Evolutionary conservation across 192 early-diverging fungal species (phyloP).

Genomic region (Spizellomyces sp.): DNA sequence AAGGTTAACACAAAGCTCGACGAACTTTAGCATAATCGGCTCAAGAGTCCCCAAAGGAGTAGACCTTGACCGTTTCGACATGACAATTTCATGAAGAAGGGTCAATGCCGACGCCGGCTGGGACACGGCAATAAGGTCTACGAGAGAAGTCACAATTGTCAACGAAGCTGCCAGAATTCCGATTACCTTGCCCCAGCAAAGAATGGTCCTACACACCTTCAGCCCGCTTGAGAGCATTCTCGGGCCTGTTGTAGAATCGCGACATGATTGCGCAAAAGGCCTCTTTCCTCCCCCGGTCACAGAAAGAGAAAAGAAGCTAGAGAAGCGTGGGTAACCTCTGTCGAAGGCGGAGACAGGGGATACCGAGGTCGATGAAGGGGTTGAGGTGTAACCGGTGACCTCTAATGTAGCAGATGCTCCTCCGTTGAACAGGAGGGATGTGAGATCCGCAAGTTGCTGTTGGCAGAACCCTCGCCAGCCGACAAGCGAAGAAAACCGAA

Average conservation of each 20-base stretch:
- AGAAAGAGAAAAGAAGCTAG: conserved; percentile 13
- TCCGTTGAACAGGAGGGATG: neutral
- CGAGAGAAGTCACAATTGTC: neutral
- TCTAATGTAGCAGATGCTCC: neutral
- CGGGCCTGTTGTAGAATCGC: conserved; percentile 66
- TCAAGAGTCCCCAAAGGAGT: conserved; percentile 80
- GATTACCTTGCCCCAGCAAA: neutral
- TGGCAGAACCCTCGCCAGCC: neutral
- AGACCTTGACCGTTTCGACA: conserved; percentile 84
- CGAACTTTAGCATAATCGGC: conserved; percentile 91
- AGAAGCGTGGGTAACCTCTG: neutral
- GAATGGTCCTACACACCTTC: conserved; percentile 56
- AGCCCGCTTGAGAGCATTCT: conserved; percentile 87
- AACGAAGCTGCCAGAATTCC: conserved; percentile 4
- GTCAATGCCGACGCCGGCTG: conserved; percentile 83
- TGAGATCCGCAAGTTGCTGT: neutral
- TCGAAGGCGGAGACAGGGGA: neutral
- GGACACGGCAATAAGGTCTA: conserved; percentile 81
- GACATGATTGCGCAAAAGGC: conserved; percentile 42
- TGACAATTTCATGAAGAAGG: conserved; percentile 89
- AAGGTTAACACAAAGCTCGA: conserved; percentile 86
- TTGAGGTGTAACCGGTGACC: neutral
- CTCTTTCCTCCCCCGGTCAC: conserved; percentile 28
- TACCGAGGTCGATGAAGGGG: neutral
- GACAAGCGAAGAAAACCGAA: neutral